phyloP scores from a whole-genome alignment of 2,329 filamentous ascomycete species.

The Talaromyces sp. region DNA sequence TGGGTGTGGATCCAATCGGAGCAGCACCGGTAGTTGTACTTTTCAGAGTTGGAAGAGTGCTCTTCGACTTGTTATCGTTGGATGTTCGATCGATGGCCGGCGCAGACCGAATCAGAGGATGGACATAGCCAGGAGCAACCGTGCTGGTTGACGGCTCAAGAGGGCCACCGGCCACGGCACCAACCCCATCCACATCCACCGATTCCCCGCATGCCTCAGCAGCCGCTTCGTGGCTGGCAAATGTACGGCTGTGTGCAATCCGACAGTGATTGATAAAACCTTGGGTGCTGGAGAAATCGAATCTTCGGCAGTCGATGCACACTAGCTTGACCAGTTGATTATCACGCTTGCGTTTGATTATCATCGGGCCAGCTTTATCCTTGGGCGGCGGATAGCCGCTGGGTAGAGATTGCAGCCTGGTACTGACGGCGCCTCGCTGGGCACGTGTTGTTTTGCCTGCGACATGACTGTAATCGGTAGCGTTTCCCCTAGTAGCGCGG shows the following conservation, averaged over 20 bases:
- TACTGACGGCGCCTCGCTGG: constrained; percentile 54
- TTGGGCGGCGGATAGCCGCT: constrained; percentile 68
- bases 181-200: constrained; percentile 63
- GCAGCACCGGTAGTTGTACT: background rate
- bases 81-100: constrained; percentile 34
- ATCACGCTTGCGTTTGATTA: constrained; percentile 76
- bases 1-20: background rate
- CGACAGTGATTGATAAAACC: constrained; percentile 99
- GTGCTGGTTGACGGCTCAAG: constrained; percentile 19
- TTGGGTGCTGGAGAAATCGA: constrained; percentile 92
- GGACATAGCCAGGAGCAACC: constrained; percentile 49
- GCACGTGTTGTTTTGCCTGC: constrained; percentile 51
- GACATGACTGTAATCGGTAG: constrained; percentile 48
- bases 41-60: constrained; percentile 7
- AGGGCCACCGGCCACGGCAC: constrained; percentile 38
- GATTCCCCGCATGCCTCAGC: constrained; percentile 81
- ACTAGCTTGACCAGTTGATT: constrained; percentile 83
- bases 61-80: constrained; percentile 12
- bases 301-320: constrained; percentile 80
- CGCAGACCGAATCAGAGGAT: constrained; percentile 57
- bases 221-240: constrained; percentile 93
- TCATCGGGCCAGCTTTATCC: constrained; percentile 75
- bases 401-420: constrained; percentile 64
- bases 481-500: constrained; percentile 72
- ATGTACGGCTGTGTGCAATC: constrained; percentile 88